phyloP scores from a whole-genome alignment of 352 stramenopile species.

The Globisporangium viniferum region DNA sequence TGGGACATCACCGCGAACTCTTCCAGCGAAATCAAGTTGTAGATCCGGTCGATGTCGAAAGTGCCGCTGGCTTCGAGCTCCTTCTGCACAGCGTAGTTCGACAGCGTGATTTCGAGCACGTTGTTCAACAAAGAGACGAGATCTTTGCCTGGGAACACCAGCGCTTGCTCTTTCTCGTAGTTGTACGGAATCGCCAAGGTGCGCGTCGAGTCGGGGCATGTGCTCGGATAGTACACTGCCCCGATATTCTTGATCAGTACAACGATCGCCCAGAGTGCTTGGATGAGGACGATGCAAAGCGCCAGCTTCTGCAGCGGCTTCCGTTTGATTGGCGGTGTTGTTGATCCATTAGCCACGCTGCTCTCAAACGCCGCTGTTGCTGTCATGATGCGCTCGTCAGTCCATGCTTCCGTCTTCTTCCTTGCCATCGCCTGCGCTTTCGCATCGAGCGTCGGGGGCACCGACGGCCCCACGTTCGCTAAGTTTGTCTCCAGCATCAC shows the following conservation, averaged over 20 bases:
- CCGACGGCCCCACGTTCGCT: constrained; percentile 12
- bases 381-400: background rate
- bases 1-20: constrained; percentile 28
- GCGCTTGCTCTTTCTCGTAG: constrained; percentile 2
- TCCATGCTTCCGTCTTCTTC: constrained; percentile 18
- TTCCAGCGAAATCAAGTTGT: constrained; percentile 30
- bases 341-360: background rate
- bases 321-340: background rate
- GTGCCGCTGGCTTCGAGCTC: constrained; percentile 25
- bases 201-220: constrained; percentile 20
- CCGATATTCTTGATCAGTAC: constrained; percentile 45
- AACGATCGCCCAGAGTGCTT: constrained; percentile 33
- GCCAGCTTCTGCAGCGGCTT: constrained; percentile 9
- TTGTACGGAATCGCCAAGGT: background rate
- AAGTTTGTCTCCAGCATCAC: constrained; percentile 13
- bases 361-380: background rate
- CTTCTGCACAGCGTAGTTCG: constrained; percentile 18
- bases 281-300: constrained; percentile 23
- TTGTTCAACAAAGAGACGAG: constrained; percentile 26
- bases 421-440: background rate
- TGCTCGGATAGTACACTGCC: constrained; percentile 31
- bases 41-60: constrained; percentile 38
- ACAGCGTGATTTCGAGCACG: constrained; percentile 29
- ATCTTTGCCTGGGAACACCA: constrained; percentile 21
- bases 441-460: background rate